Base-by-base conservation (phyloP, 768 basidiomycete species). In the Pleurotus salmoneostramineus region DNA sequence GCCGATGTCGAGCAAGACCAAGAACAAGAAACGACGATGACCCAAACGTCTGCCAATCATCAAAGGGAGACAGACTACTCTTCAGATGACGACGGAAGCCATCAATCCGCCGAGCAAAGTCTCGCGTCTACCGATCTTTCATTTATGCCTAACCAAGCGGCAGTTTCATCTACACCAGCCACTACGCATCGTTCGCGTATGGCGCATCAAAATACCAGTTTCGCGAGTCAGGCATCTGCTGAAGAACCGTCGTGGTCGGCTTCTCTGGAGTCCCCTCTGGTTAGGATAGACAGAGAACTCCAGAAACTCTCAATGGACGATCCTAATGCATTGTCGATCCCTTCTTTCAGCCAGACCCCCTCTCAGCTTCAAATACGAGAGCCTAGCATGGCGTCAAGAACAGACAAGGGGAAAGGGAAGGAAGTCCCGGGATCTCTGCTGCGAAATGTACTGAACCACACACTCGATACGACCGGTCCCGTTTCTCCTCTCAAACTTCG, bases 101-200 rank as follows among this genome's bases (percentile, higher is more conserved):
- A 52, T 34, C 69, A 56, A 58, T 65, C 62, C 44, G 69, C 65
- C 45, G 76, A 74, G 45, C 73, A 79, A 3, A 82, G 81, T 61
- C 70, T 77, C 10, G 77, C 80, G 5, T 76, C 79, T 37, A 84
- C 80, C 34, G 88, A 92, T 60, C 80, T 74, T 56, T 92, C 90
- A 3, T 95, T 94, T 69, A 77, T 87, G 68, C 89, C 89, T 11
- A 77, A 78, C 3, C 83, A 86, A 51, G 89, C 79, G 6, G 88
- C 88, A 0, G 76, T 88, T 56, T 89, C 90, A 1, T 93, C 91
- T 2, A 93, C 92, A 1, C 93, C 92, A 14, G 87, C 89, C 6
- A 83, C 78, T 4, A 66, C 68, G 32, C 37, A 40, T 32, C 56
- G 59, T 11, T 27, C 42, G 27, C 72, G 77, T 32, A 60, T 71